phyloP scores from a whole-genome alignment of 257 asterid genomes.

The Misopates orontium region DNA sequence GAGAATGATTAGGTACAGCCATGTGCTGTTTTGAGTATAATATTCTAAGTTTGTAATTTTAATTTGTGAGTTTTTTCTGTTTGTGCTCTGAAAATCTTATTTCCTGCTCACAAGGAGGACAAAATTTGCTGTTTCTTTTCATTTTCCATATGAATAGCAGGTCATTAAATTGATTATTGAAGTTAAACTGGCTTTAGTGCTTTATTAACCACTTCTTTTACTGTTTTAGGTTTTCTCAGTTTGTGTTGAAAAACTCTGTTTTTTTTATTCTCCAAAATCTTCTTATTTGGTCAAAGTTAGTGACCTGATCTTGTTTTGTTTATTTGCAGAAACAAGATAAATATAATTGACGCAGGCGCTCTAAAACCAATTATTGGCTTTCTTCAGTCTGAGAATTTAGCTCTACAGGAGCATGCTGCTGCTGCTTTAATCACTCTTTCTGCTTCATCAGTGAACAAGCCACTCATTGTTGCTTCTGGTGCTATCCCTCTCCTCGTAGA shows the following conservation, averaged over 20 bases:
- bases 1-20: background rate
- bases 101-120: too few relatives aligned
- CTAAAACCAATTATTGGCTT: slow-evolving; percentile 67
- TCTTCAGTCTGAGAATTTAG: slow-evolving; percentile 58
- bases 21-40: too few relatives aligned
- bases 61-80: too few relatives aligned
- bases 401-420: slow-evolving; percentile 77
- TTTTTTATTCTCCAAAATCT: slow-evolving; percentile 2
- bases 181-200: too few relatives aligned
- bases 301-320: slow-evolving; percentile 14
- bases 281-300: slow-evolving; percentile 2
- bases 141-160: too few relatives aligned
- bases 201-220: background rate
- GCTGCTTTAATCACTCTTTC: slow-evolving; percentile 87
- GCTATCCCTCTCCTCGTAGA: slow-evolving; percentile 83
- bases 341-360: slow-evolving; percentile 76
- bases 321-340: slow-evolving; percentile 74
- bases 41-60: too few relatives aligned
- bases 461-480: slow-evolving; percentile 73
- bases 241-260: background rate
- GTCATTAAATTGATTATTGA: too few relatives aligned
- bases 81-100: too few relatives aligned
- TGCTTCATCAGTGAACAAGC: slow-evolving; percentile 83
- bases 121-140: too few relatives aligned
- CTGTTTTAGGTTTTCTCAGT: background rate